Base-by-base conservation (phyloP, 257 asterid species). In the Gentiana straminea region DNA sequence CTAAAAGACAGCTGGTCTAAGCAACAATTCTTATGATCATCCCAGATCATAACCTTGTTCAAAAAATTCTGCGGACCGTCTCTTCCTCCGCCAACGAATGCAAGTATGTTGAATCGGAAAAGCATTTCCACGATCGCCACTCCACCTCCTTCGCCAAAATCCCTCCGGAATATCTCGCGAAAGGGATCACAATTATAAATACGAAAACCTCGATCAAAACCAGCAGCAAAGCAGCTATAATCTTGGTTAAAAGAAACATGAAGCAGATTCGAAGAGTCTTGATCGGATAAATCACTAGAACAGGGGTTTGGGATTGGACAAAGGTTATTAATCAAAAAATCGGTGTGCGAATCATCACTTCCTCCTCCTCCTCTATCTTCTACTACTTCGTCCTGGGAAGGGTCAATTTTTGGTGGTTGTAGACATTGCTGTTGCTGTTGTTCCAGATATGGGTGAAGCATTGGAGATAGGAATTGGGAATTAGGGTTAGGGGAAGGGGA, bases 1-100 rank as follows among this genome's bases (percentile, higher is more conserved):
- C 97, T 69, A 52, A 89, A 89, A 10, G 92, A 79, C 0, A 89
- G 69, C 57, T 89, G 95, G 11, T 94, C 98, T 4, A 86, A 86
- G 62, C 98, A 90, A 15, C 89, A 74, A 51, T 82, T 73, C 64
- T 82, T 91, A 60, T 86, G 92, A 70, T 90, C 96, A 61, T 90
- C 96, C 98, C 98, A 90, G 54, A 90, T 86, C 98, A 90, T 90
- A 39, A 90, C 96, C 77, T 90, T 90, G 39, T 84, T 90, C 10
- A 77, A 66, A 0, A 94, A 96, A 69, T 84, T 84, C 75, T 84
- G 94, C 7, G 96, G 89, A 32, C 83, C 70, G 11, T 84, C 82
- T 33, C 91, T 93, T 3, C 98, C 95, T 3, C 98, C 95, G 24
- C 98, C 98, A 7, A 86, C 95, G 5, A 91, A 57, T 1, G 96